Percentiles rank a stretch among this genome's conserved stretches.
These are phyloP conservation scores for Apiospora arundinis DNA, from an alignment of 2,329 filamentous ascomycete genomes.

Conservation along the genomic window DNA sequence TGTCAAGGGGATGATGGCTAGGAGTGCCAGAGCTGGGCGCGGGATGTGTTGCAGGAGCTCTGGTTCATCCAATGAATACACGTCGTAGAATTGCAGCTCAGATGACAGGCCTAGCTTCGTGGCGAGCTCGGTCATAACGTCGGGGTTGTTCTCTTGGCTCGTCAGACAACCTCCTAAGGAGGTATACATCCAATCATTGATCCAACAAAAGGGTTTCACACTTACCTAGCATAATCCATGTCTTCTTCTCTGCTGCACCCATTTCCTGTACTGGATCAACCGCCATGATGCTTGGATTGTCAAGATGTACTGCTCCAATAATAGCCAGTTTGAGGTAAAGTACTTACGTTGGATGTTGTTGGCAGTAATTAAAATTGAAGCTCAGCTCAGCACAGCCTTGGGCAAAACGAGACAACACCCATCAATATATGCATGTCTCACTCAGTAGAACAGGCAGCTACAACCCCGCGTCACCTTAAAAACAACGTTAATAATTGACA, in stretches of 20 bases:
- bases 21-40: conserved; percentile 76
- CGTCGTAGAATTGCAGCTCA: conserved; percentile 77
- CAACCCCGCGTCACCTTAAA: conserved; percentile 3
- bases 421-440: background rate
- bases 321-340: background rate
- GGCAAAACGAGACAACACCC: no score
- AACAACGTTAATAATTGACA: background rate
- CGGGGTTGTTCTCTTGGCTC: conserved; percentile 67
- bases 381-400: no score
- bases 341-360: background rate
- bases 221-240: conserved; percentile 27
- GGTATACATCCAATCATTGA: background rate
- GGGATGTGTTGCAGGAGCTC: conserved; percentile 78
- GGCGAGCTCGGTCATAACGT: conserved; percentile 76
- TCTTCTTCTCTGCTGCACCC: conserved; percentile 22
- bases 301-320: background rate
- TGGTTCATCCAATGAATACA: conserved; percentile 80
- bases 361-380: background rate
- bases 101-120: conserved; percentile 74
- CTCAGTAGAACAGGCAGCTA: background rate
- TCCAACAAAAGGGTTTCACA: background rate
- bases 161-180: background rate
- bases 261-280: background rate
- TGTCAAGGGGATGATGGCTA: conserved; percentile 79
- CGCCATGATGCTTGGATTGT: background rate